Evolutionary conservation across 2,329 filamentous ascomycete species (phyloP), one percentile per base, ranked within the genome.

Genomic region (Fusarium floridanum): DNA sequence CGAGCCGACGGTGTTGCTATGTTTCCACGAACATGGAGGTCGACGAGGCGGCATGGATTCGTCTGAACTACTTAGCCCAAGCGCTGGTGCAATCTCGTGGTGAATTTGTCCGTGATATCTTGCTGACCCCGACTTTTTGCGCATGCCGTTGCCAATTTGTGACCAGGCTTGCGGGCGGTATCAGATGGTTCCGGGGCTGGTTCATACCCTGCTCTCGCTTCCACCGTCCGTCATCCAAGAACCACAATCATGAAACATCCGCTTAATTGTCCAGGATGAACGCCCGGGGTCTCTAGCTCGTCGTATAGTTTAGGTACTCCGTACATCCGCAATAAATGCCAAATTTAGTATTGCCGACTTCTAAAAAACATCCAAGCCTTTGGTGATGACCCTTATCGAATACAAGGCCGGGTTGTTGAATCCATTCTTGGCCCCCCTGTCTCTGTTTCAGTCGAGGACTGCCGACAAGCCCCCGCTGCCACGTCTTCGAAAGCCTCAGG

Each of bases 1-100:
- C 45, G 72, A 77, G 75, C 70, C 60, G 70, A 74, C 55, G 45
- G 67, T 71, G 70, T 74, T 73, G 64, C 70, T 71, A 63, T 73
- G 56, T 61, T 75, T 67, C 57, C 57, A 64, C 65, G 41, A 69
- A 57, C 65, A 69, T 64, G 48, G 50, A 69, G 67, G 64, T 73
- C 72, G 57, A 61, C 63, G 36, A 73, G 64, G 22, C 62, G 67
- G 64, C 48, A 70, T 67, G 32, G 20, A 64, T 67, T 56, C 45
- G 20, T 56, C 72, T 59, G 61, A 67, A 66, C 59, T 75, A 60
- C 72, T 72, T 64, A 27, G 22, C 34, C 24, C 53, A 72, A 55
- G 14, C 55, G 27, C 41, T 60, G 45, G 37, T 29, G 36, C 37
- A 17, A 24, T n/a, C 20, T 36, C 29, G 37, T 55, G 48, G 48